These are phyloP conservation scores for Phaffomyces antillensis DNA, from an alignment of 805 yeast species.

Conservation along the genomic window DNA sequence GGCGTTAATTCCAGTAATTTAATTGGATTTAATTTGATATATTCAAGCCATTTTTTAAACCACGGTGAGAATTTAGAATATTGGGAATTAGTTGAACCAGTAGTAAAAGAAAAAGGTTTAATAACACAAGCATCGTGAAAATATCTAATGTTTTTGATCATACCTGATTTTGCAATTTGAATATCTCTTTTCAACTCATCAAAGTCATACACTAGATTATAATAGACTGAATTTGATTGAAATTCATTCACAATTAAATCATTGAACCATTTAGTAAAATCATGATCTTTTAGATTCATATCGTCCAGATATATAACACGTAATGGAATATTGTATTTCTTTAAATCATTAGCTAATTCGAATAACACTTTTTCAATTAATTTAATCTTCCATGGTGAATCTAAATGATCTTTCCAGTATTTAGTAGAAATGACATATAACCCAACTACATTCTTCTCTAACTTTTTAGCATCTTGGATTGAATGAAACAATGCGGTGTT, in stretches of 20 bases:
- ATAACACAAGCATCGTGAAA: conserved; percentile 39
- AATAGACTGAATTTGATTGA: conserved; percentile 16
- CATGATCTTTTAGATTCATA: neutral
- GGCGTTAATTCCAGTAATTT: neutral
- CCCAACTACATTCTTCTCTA: conserved; percentile 30
- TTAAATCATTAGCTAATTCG: conserved; percentile 26
- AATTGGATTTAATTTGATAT: conserved; percentile 19
- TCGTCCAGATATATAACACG: conserved; percentile 21
- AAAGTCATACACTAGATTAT: conserved; percentile 29
- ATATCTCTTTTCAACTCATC: conserved; percentile 30
- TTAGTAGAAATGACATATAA: conserved; percentile 35
- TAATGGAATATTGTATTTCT: conserved; percentile 31
- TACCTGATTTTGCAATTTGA: conserved; percentile 11
- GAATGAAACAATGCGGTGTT: conserved; percentile 36
- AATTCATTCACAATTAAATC: conserved; percentile 9
- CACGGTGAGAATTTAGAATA: conserved; percentile 44
- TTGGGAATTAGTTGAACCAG: conserved; percentile 34
- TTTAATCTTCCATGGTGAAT: conserved; percentile 35
- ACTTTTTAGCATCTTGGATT: conserved; percentile 24
- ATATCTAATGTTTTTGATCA: conserved; percentile 9
- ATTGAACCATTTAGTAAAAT: conserved; percentile 21
- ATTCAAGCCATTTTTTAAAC: conserved; percentile 36
- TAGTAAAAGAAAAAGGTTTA: conserved; percentile 31
- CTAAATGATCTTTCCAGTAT: conserved; percentile 35
- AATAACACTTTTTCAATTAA: conserved; percentile 31